Evolutionary conservation across 2,329 filamentous ascomycete species (phyloP), one percentile per base, ranked within the genome.

Genomic region (Capronia americana): DNA sequence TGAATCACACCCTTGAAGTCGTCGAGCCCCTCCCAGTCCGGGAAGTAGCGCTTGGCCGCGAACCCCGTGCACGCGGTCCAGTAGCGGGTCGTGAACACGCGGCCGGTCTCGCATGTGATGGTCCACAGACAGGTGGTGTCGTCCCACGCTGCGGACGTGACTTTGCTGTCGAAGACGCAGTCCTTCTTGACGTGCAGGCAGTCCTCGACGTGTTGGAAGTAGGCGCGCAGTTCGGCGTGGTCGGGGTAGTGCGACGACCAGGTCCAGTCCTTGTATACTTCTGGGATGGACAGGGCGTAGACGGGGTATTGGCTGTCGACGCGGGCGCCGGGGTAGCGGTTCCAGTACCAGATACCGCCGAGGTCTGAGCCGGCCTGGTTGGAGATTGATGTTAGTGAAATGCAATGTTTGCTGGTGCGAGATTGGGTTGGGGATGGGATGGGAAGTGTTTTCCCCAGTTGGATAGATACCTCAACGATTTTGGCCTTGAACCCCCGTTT

Each of bases 1-100:
- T 87, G 82, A 6, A 88, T 81, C 12, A 80, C 74, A 17, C 88
- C 88, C 62, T 86, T 81, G 80, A 88, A 90, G 23, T n/a, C 86
- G 7, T 77, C 81, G 65, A 88, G 80, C 6, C 87, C 87, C n/a
- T 82, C 81, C 82, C 85, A 88, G 12, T 85, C 81, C 0, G 88
- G 87, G 44, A 87, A 83, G 69, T 89, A 83, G 20, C 86, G 79
- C 72, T 86, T 87, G 1, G 87, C 84, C 0, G 87, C 82, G 56
- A 83, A 82, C 0, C 85, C 84, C 5, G 63, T 60, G 34, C 66
- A 66, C 4, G 67, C 61, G 4, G 60, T 69, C 64, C 62, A 62
- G 56, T 59, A 68, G 28, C 62, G 66, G 10, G 57, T 54, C 30
- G 70, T 11, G 71, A 67, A 70, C 4, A 23, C 51, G n/a, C 57